Evolutionary conservation across 192 early-diverging fungal species (phyloP).

Genomic region (Coemansia sp.): DNA sequence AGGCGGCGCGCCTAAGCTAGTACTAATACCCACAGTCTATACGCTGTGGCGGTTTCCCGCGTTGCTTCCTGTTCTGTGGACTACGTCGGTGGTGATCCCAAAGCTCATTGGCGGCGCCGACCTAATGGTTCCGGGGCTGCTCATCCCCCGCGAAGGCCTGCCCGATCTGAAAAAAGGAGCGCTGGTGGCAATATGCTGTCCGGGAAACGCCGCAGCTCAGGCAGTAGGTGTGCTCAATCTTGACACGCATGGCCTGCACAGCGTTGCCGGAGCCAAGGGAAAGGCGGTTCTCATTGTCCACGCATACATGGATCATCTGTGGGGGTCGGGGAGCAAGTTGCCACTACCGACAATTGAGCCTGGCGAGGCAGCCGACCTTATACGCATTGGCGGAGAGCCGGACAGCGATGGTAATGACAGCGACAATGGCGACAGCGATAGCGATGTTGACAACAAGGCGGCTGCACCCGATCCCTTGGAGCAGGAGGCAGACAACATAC

Average conservation of each 20-base stretch:
- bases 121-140: constrained; percentile 45
- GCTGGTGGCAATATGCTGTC: constrained; percentile 39
- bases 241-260: constrained; percentile 56
- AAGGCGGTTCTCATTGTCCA: constrained; percentile 81
- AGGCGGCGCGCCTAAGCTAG: constrained; percentile 42
- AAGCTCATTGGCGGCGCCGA: constrained; percentile 79
- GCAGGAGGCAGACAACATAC: not conserved
- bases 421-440: constrained; percentile 8
- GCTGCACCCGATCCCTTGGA: not conserved
- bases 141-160: constrained; percentile 34
- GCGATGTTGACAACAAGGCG: not conserved
- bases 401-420: not conserved
- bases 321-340: constrained; percentile 72
- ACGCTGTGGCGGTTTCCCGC: constrained; percentile 74
- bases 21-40: constrained; percentile 81
- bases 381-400: constrained; percentile 9
- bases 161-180: constrained; percentile 29
- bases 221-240: constrained; percentile 71
- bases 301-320: constrained; percentile 78
- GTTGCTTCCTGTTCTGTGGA: constrained; percentile 68
- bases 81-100: constrained; percentile 68
- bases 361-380: not conserved
- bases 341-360: constrained; percentile 59
- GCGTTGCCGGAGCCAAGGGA: constrained; percentile 66
- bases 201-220: constrained; percentile 34